Conservation (phyloP, 371 early-diverging fungal species). For the Mucor velutinosus region DNA sequence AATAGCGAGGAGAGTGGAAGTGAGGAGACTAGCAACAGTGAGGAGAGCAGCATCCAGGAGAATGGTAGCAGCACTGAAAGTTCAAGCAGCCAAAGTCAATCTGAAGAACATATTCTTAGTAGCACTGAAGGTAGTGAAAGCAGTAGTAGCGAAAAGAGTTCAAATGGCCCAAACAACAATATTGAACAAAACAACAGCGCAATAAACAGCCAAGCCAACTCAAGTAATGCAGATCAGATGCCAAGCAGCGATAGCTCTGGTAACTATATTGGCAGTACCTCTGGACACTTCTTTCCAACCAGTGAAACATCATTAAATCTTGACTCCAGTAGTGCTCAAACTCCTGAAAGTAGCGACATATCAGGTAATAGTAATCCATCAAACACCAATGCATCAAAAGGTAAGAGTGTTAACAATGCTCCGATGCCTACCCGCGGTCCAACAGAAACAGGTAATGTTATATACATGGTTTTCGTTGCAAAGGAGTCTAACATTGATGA, state of each 20-base stretch:
- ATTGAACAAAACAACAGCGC: neutral
- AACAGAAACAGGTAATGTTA: neutral
- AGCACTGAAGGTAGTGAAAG: too few relatives aligned
- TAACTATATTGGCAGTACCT: neutral
- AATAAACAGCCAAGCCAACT: too few relatives aligned
- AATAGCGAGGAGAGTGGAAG: neutral
- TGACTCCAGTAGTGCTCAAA: neutral
- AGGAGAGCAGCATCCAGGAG: neutral
- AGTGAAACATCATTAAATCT: neutral
- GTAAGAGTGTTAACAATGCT: neutral
- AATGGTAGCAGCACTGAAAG: neutral
- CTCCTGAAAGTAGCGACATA: too few relatives aligned
- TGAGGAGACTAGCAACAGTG: too few relatives aligned
- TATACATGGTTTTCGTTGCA: too few relatives aligned
- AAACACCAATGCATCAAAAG: too few relatives aligned
- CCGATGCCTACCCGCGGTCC: neutral
- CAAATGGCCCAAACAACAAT: neutral
- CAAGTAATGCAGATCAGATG: too few relatives aligned
- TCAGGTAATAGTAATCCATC: too few relatives aligned
- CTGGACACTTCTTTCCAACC: neutral
- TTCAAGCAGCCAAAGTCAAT: neutral
- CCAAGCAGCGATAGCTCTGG: neutral
- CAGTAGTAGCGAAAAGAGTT: too few relatives aligned
- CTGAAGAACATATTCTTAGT: neutral
- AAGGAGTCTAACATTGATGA: neutral